Evolutionary conservation across 495 filamentous ascomycete species (phyloP), one percentile per base, ranked within the genome.

Genomic region (Aspergillus saccharolyticus): DNA sequence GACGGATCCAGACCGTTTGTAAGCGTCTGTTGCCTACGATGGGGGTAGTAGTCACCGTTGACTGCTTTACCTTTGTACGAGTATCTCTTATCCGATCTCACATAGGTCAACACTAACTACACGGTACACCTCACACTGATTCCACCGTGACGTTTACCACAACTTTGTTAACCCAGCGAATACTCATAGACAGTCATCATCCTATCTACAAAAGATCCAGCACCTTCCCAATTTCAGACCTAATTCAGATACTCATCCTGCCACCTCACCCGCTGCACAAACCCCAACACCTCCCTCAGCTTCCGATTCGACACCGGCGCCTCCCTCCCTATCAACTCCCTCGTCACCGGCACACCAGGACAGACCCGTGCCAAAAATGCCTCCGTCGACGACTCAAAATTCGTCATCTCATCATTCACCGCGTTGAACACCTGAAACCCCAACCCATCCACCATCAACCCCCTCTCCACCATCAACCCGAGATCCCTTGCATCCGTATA

Each of bases 301-400:
- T 87, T 87, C 59, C 69, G 55, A 67, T 86, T 86, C 48, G 73
- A 78, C 45, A 85, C 65, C 33, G 83, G 83, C 15, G 78, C 81
- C 68, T 85, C 82, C 44, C 63, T 75, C 49, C 75, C 73, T 2
- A 70, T 81, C 75, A 84, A 74, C 50, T 81, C 73, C 48, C 80
- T 64, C 53, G 74, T 80, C 19, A 85, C 69, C 14, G 70, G 69
- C 33, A 72, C 73, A 25, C 71, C 61, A 1, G 82, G 81, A 60
- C 67, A 74, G 6, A 67, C 62, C 55, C 72, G 68, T 63, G 72
- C 68, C 65, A 85, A 58, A 55, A 83, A 82, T 57, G 79, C 71
- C 25, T 57, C 66, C 7, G 79, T 80, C 21, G 78, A 73, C 21
- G 63, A 61, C 21, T 52, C 54, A 15, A 64, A 63, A 44, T 67